Percentiles rank a stretch among this genome's conserved stretches.
These are phyloP conservation scores for Kappamyces sp. DNA, from an alignment of 192 early-diverging fungal genomes.

Conservation along the genomic window DNA sequence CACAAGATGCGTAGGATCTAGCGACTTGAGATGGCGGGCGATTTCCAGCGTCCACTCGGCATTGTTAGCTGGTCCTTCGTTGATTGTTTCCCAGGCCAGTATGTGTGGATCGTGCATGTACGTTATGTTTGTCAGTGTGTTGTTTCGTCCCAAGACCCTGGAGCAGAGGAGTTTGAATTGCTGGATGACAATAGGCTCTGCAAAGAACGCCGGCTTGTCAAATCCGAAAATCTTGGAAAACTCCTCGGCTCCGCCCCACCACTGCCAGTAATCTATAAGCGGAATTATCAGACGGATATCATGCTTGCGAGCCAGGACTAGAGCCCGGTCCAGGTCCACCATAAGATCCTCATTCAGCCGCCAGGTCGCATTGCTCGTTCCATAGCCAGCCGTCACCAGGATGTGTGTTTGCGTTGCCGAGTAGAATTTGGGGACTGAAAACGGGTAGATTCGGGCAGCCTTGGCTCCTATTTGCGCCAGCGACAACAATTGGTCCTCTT, in stretches of 20 bases:
- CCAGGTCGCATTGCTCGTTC: slow-evolving; percentile 1
- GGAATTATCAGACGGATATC: slow-evolving; percentile 37
- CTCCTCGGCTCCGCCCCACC: slow-evolving; percentile 31
- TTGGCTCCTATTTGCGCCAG: slow-evolving; percentile 23
- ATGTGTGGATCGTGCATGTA: slow-evolving; percentile 38
- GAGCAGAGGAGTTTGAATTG: slow-evolving; percentile 25
- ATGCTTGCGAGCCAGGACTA: slow-evolving; percentile 19
- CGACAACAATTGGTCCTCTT: slow-evolving; percentile 29
- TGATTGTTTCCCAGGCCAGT: slow-evolving; percentile 39
- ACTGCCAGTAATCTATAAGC: slow-evolving; percentile 36
- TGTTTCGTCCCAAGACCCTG: slow-evolving; percentile 24
- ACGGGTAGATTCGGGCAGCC: slow-evolving; percentile 31
- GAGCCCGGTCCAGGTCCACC: slow-evolving; percentile 25
- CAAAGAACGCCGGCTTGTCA: slow-evolving; percentile 21
- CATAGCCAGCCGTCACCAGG: slow-evolving; percentile 3
- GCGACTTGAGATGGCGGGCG: slow-evolving; percentile 8
- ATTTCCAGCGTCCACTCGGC: slow-evolving; percentile 19
- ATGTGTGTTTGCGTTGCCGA: slow-evolving; percentile 8
- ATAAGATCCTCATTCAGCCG: slow-evolving; percentile 25
- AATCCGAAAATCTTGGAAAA: slow-evolving; percentile 19
- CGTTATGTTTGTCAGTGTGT: slow-evolving; percentile 25
- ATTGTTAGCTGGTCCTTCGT: slow-evolving; percentile 27
- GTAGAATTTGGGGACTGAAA: slow-evolving; percentile 16
- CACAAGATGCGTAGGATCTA: slow-evolving; percentile 1
- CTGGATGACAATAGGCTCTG: slow-evolving; percentile 17